These are phyloP conservation scores for Stagonosporopsis chrysanthemi DNA, from an alignment of 2,329 filamentous ascomycete species.

Conservation along the genomic window DNA sequence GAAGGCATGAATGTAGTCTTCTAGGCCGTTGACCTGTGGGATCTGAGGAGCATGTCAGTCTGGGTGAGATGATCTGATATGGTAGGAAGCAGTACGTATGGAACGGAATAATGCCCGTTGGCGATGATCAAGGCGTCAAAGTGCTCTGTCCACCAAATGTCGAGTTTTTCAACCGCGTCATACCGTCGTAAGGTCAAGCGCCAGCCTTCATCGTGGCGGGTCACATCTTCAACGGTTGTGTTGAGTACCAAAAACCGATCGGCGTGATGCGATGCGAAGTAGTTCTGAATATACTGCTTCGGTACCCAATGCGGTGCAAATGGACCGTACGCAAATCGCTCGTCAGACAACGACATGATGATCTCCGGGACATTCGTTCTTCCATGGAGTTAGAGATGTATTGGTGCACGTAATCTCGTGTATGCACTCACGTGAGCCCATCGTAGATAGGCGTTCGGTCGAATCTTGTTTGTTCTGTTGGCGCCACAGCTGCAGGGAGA, in stretches of 20 bases:
- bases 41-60: slow-evolving; percentile 44
- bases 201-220: slow-evolving; percentile 51
- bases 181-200: slow-evolving; percentile 58
- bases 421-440: slow-evolving; percentile 57
- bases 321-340: slow-evolving; percentile 62
- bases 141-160: slow-evolving; percentile 63
- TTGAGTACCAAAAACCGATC: slow-evolving; percentile 59
- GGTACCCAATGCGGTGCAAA: slow-evolving; percentile 65
- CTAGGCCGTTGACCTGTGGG: slow-evolving; percentile 58
- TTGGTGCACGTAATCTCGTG: background rate
- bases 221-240: slow-evolving; percentile 62
- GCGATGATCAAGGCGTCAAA: slow-evolving; percentile 53
- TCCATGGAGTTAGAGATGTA: slow-evolving; percentile 8
- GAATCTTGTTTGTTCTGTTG: slow-evolving; percentile 57
- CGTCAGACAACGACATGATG: slow-evolving; percentile 64
- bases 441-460: slow-evolving; percentile 61
- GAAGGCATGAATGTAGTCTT: slow-evolving; percentile 64
- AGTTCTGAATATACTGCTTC: slow-evolving; percentile 58
- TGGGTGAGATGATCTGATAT: no score
- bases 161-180: slow-evolving; percentile 54
- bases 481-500: slow-evolving; percentile 26
- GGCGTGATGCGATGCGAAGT: slow-evolving; percentile 60
- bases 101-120: slow-evolving; percentile 45
- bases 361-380: slow-evolving; percentile 65
- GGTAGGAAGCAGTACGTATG: slow-evolving; percentile 47